Evolutionary conservation across 352 stramenopile genomes (phyloP).

Genomic region (Phytopythium delawarense): DNA sequence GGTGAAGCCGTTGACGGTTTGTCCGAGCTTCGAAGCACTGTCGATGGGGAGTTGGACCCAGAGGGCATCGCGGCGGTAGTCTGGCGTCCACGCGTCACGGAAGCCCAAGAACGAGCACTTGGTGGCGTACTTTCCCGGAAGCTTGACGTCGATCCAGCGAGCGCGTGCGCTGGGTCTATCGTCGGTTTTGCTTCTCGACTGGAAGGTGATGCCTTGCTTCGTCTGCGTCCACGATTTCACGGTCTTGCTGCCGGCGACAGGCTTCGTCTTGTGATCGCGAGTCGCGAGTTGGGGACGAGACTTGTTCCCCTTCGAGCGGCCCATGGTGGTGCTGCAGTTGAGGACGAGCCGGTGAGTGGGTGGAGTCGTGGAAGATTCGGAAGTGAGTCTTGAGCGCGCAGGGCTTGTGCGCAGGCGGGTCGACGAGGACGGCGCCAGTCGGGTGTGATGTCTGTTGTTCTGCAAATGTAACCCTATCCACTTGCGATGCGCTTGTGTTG

Average conservation of each 20-base stretch:
- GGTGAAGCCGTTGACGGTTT: neutral
- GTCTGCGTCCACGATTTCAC: neutral
- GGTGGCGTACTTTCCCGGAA: neutral
- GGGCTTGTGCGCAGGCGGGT: no score
- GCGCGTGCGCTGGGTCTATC: neutral
- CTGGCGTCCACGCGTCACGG: neutral
- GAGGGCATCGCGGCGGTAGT: slow-evolving; percentile 5
- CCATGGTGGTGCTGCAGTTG: neutral
- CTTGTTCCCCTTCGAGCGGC: neutral
- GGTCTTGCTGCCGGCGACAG: neutral
- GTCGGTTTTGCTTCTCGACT: neutral
- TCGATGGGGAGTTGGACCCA: slow-evolving; percentile 2
- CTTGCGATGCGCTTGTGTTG: no score
- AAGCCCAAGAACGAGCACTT: neutral
- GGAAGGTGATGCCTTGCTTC: slow-evolving; percentile 5
- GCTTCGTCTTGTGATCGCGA: neutral
- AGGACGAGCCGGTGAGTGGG: neutral
- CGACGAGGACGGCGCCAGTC: no score
- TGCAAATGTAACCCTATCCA: no score
- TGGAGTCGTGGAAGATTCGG: neutral
- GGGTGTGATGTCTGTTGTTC: no score
- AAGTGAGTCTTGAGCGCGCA: neutral
- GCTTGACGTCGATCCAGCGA: slow-evolving; percentile 3
- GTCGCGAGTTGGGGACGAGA: neutral
- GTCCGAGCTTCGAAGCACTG: neutral